Conservation (phyloP, 768 basidiomycete species). For the Coprinopsis marcescibilis region DNA sequence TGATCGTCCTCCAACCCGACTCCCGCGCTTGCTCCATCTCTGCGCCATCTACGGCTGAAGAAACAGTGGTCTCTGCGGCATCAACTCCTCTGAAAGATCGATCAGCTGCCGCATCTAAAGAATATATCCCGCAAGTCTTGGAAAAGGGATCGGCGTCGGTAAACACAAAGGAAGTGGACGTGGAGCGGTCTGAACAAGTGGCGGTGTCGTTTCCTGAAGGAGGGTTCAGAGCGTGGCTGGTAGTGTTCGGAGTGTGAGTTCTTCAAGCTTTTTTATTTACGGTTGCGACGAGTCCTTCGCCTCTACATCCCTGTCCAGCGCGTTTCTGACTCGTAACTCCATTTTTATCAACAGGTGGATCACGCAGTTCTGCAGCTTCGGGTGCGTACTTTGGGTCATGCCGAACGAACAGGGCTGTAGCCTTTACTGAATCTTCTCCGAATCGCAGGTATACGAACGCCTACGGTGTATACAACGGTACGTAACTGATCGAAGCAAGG, state of each 20-base stretch:
- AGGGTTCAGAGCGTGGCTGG: slow-evolving; percentile 36
- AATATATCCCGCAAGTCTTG: background rate
- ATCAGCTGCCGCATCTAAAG: background rate
- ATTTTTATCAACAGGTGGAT: slow-evolving; percentile 25
- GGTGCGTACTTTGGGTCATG: slow-evolving; percentile 20
- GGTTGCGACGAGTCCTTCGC: too few relatives aligned
- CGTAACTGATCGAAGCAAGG: too few relatives aligned
- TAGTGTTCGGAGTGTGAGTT: slow-evolving; percentile 39
- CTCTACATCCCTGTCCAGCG: background rate
- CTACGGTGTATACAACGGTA: slow-evolving; percentile 31
- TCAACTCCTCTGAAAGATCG: too few relatives aligned
- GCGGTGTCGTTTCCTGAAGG: slow-evolving; percentile 28
- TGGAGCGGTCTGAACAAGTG: background rate
- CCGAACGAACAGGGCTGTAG: background rate
- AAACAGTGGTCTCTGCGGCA: too few relatives aligned
- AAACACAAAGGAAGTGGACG: background rate
- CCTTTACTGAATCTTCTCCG: background rate
- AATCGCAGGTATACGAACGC: slow-evolving; percentile 29
- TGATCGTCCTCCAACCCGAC: too few relatives aligned
- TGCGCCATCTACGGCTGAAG: too few relatives aligned
- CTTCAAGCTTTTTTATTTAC: too few relatives aligned
- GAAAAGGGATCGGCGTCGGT: background rate
- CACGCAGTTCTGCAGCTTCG: slow-evolving; percentile 39
- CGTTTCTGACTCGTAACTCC: background rate
- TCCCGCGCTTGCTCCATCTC: background rate